Conservation (phyloP, 345 rosid genomes). For the Lepidium didymum region DNA sequence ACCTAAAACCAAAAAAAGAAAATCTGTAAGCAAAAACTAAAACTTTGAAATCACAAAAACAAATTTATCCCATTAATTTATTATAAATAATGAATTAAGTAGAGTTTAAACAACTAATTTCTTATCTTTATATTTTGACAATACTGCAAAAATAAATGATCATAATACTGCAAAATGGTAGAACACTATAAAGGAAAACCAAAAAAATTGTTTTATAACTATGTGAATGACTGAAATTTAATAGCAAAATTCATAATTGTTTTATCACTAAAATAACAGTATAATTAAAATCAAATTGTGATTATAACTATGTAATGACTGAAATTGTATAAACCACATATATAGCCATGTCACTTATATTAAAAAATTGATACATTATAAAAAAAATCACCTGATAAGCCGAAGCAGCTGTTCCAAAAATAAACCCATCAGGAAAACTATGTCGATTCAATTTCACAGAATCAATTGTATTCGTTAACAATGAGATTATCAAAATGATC, state of each 20-base stretch:
- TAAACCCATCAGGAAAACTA: slow-evolving; percentile 55
- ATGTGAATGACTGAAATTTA: too few species aligned
- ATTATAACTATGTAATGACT: neutral
- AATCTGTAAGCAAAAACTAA: neutral
- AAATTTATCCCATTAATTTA: neutral
- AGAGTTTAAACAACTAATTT: neutral
- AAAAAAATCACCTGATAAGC: slow-evolving; percentile 51
- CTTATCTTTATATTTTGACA: neutral
- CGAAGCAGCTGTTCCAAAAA: slow-evolving; percentile 70
- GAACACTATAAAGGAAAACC: too few species aligned
- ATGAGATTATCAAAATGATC: neutral
- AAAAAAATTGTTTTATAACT: too few species aligned
- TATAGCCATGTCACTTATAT: too few species aligned
- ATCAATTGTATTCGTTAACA: neutral
- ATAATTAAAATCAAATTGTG: neutral
- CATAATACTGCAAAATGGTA: neutral
- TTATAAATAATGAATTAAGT: neutral
- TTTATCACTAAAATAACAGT: neutral
- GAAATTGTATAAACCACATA: too few species aligned
- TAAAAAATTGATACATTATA: too few species aligned
- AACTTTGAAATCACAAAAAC: neutral
- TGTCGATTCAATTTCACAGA: slow-evolving; percentile 14
- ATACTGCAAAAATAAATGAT: neutral
- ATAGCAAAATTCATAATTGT: neutral
- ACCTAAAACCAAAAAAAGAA: too few species aligned